Base-by-base conservation (phyloP, 108 stramenopile genomes). In the Asterionellopsis glacialis region DNA sequence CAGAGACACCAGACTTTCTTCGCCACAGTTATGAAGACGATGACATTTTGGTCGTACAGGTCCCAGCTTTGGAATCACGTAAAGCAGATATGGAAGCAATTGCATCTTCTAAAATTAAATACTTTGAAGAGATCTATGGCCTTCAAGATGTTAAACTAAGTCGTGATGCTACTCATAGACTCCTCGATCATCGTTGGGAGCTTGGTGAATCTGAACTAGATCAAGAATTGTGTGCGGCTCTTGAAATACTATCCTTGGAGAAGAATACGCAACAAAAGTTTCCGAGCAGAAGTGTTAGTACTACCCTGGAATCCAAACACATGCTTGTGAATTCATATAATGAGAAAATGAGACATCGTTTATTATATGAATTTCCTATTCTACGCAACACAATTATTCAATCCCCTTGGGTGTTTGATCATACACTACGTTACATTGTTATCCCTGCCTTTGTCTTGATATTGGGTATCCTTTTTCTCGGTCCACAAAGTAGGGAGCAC, bases 181-280 rank as follows among this genome's bases (percentile, higher is more conserved):
- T 73, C n/a, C 42, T 73, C 7, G 72, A 73, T 56, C 72, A 73
- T 47, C 41, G 28, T 5, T 73, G 72, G 72, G 67, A 54, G 44
- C 24, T 68, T 15, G 61, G 27, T 22, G 66, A 67, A 22, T 23
- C 38, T 39, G 70, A 72, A 61, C 38, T 72, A 43, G 70, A 72
- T 43, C 42, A 48, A 26, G 70, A 72, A 25, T 44, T 72, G 21
- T 52, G n/a, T 14, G 40, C 43, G 24, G 65, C 48, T 2, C 52
- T 72, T 9, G 18, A 67, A 23, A 23, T 53, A 12, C 57, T 72
- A 5, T 43, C 70, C 0, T 19, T 21, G 14, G 70, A 72, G 28
- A 61, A 62, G 51, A 51, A 33, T 15, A 27, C 42, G 40, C 25
- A 59, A 59, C 63, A 40, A 0, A 25, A 39, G 19, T 57, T 14